These are phyloP conservation scores for Oehlia diaphana DNA, from an alignment of 192 early-diverging fungal genomes.

Conservation along the genomic window DNA sequence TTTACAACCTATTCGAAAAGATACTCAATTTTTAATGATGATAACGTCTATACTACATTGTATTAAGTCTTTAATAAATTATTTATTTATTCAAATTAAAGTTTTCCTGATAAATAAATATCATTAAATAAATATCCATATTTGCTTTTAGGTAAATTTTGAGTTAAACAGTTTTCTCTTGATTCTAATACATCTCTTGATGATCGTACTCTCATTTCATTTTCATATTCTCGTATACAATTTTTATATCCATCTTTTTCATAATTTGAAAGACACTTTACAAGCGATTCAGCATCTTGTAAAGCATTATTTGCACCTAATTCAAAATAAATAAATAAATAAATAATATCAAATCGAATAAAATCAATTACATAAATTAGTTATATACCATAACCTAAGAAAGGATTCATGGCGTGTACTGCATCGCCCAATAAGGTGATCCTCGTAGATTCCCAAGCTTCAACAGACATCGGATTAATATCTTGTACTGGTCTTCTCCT, in stretches of 20 bases:
- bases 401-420: conserved; percentile 1
- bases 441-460: background rate
- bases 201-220: background rate
- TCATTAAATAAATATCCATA: background rate
- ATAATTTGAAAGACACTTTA: background rate
- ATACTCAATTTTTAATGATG: no score
- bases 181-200: background rate
- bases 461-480: background rate
- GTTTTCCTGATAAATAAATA: background rate
- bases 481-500: background rate
- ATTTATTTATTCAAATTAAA: background rate
- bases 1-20: no score
- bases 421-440: conserved; percentile 19
- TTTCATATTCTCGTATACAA: conserved; percentile 6
- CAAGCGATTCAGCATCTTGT: background rate
- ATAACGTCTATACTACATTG: no score
- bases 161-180: background rate
- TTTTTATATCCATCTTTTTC: background rate
- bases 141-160: background rate
- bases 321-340: background rate
- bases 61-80: no score
- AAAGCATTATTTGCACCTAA: conserved; percentile 8
- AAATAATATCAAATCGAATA: background rate
- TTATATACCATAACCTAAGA: background rate
- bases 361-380: background rate